Conservation (phyloP, 257 asterid genomes). For the Galeopsis tetrahit region DNA sequence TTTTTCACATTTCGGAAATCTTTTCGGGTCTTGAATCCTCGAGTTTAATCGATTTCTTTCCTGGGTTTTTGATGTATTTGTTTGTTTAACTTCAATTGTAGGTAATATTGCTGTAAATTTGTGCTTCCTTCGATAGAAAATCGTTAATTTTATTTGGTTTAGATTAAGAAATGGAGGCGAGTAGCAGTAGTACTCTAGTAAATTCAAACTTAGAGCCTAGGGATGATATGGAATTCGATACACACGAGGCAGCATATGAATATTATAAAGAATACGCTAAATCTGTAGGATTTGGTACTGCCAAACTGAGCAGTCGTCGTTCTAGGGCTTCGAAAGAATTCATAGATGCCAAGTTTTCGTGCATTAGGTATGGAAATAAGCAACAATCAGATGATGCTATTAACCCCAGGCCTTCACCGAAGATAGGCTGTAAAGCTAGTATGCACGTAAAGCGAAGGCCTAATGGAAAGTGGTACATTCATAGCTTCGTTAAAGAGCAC, state of each 20-base stretch:
- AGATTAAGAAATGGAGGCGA: slow-evolving; percentile 56
- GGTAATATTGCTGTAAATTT: slow-evolving; percentile 28
- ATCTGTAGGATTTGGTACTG: slow-evolving; percentile 90
- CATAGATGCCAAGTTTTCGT: slow-evolving; percentile 92
- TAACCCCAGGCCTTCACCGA: slow-evolving; percentile 95
- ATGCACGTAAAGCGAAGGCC: slow-evolving; percentile 87
- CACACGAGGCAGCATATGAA: slow-evolving; percentile 84
- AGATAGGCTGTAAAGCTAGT: slow-evolving; percentile 92
- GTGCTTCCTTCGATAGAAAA: slow-evolving; percentile 15
- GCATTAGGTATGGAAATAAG: slow-evolving; percentile 93
- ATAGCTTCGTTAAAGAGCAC: slow-evolving; percentile 81
- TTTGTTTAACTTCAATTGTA: slow-evolving; percentile 25
- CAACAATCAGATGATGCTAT: slow-evolving; percentile 93
- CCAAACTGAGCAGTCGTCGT: slow-evolving; percentile 91
- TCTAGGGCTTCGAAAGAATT: slow-evolving; percentile 92
- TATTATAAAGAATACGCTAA: slow-evolving; percentile 83
- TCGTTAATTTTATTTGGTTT: neutral
- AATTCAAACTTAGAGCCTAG: slow-evolving; percentile 57
- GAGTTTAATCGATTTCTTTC: slow-evolving; percentile 17
- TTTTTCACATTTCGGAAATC: neutral
- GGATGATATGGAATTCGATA: slow-evolving; percentile 78
- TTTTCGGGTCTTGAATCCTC: neutral
- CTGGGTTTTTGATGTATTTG: slow-evolving; percentile 14
- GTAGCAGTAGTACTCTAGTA: slow-evolving; percentile 36
- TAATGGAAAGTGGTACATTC: slow-evolving; percentile 79